phyloP scores from a whole-genome alignment of 129 eudicot genomes.

The Lactuca sativa region DNA sequence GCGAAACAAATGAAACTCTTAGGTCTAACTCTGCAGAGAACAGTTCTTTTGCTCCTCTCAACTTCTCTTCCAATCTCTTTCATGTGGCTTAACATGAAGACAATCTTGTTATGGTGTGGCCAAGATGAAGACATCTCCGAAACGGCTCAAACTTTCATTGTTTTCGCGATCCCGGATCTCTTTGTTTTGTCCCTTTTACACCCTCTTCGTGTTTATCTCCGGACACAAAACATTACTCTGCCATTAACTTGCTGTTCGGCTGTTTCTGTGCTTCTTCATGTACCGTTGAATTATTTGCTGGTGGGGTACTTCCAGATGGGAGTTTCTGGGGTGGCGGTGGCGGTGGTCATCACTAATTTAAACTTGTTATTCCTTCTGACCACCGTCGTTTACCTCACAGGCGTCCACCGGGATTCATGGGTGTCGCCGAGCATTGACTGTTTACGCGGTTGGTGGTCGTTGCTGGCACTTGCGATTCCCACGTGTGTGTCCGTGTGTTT shows the following conservation, averaged over 20 bases:
- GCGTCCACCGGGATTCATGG: constrained; percentile 77
- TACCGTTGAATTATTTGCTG: constrained; percentile 61
- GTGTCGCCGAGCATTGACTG: constrained; percentile 71
- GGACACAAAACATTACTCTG: constrained; percentile 73
- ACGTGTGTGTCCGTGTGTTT: constrained; percentile 75
- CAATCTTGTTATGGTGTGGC: constrained; percentile 72
- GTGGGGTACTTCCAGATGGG: constrained; percentile 72
- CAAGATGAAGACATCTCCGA: constrained; percentile 80
- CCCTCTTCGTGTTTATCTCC: constrained; percentile 72
- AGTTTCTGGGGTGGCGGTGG: constrained; percentile 75
- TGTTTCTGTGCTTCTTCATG: constrained; percentile 63
- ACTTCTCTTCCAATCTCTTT: constrained; percentile 74
- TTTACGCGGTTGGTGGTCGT: constrained; percentile 68
- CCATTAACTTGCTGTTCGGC: constrained; percentile 76
- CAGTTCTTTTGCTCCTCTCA: constrained; percentile 75
- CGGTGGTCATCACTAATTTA: constrained; percentile 71
- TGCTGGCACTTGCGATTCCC: constrained; percentile 64
- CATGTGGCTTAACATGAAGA: constrained; percentile 82
- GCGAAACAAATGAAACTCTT: constrained; percentile 63
- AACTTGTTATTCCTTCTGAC: constrained; percentile 54
- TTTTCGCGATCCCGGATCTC: constrained; percentile 81
- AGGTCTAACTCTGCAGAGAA: constrained; percentile 81
- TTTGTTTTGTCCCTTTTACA: constrained; percentile 77
- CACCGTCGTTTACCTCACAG: constrained; percentile 54
- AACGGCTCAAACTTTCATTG: constrained; percentile 59